These are phyloP conservation scores for Cadophora luteo-olivacea DNA, from an alignment of 2,329 filamentous ascomycete genomes.

Conservation along the genomic window DNA sequence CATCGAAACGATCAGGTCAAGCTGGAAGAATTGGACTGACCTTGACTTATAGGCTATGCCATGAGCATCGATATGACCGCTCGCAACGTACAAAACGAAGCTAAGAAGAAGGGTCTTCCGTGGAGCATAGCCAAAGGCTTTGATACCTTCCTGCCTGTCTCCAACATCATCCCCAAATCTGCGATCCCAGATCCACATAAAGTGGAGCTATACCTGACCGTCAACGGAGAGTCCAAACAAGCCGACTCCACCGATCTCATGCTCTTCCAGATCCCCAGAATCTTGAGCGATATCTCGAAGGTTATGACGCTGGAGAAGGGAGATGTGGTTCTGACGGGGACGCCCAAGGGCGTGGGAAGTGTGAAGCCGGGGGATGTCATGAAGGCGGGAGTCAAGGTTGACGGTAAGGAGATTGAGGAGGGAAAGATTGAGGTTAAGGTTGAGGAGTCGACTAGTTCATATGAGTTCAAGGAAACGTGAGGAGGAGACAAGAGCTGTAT, in stretches of 20 bases:
- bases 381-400: constrained; percentile 79
- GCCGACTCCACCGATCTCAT: constrained; percentile 90
- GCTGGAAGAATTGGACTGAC: constrained; percentile 8
- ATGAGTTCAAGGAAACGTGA: constrained; percentile 78
- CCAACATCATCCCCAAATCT: constrained; percentile 78
- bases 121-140: constrained; percentile 98
- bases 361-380: constrained; percentile 88
- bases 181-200: constrained; percentile 87
- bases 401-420: constrained; percentile 84
- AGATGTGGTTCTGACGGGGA: constrained; percentile 95
- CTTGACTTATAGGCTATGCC: constrained; percentile 69
- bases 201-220: constrained; percentile 82
- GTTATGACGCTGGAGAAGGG: constrained; percentile 94
- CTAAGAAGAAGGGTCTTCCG: constrained; percentile 94
- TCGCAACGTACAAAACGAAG: constrained; percentile 93
- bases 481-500: not conserved
- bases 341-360: constrained; percentile 91
- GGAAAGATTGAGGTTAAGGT: constrained; percentile 84
- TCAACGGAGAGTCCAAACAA: constrained; percentile 82
- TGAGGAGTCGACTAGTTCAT: constrained; percentile 78
- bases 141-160: constrained; percentile 94
- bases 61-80: constrained; percentile 97
- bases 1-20: not conserved
- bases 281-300: constrained; percentile 88
- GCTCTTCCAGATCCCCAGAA: constrained; percentile 88